phyloP scores from a whole-genome alignment of 2,329 filamentous ascomycete species.

The Aspergillus alliaceus region DNA sequence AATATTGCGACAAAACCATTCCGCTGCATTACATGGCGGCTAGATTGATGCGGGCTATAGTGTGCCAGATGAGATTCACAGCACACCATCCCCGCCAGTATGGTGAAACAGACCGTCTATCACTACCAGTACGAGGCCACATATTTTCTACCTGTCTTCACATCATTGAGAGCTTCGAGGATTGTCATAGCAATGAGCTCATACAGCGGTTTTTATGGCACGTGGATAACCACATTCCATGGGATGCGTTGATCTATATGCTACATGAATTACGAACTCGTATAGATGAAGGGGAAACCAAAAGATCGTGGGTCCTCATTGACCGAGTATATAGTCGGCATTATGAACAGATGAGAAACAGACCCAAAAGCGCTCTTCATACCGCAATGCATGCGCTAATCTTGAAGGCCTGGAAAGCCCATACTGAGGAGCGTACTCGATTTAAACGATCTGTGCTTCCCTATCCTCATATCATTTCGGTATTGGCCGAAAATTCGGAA shows the following conservation, averaged over 20 bases:
- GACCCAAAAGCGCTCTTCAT: slow-evolving; percentile 19
- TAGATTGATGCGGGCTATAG: slow-evolving; percentile 45
- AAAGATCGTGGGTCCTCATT: slow-evolving; percentile 48
- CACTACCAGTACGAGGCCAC: slow-evolving; percentile 21
- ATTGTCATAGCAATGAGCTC: slow-evolving; percentile 33
- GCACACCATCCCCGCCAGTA: slow-evolving; percentile 46
- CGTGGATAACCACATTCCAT: slow-evolving; percentile 50
- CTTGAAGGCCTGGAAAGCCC: slow-evolving; percentile 26
- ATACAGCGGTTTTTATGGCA: slow-evolving; percentile 49
- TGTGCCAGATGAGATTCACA: slow-evolving; percentile 45
- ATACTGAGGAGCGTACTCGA: slow-evolving; percentile 24
- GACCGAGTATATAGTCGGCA: slow-evolving; percentile 44
- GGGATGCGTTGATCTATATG: slow-evolving; percentile 55
- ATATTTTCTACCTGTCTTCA: slow-evolving; percentile 40
- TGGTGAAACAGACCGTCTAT: slow-evolving; percentile 22
- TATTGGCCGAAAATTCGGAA: neutral
- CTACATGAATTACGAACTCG: slow-evolving; percentile 44
- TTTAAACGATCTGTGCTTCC: slow-evolving; percentile 12
- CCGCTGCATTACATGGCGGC: slow-evolving; percentile 47
- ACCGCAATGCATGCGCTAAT: slow-evolving; percentile 26
- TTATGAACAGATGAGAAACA: slow-evolving; percentile 27
- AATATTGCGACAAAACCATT: slow-evolving; percentile 40
- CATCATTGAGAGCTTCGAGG: slow-evolving; percentile 23
- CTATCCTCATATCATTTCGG: slow-evolving; percentile 22
- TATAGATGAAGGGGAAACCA: slow-evolving; percentile 35